Evolutionary conservation across 768 basidiomycete genomes (phyloP).

Genomic region (Pleurotus salmoneostramineus): DNA sequence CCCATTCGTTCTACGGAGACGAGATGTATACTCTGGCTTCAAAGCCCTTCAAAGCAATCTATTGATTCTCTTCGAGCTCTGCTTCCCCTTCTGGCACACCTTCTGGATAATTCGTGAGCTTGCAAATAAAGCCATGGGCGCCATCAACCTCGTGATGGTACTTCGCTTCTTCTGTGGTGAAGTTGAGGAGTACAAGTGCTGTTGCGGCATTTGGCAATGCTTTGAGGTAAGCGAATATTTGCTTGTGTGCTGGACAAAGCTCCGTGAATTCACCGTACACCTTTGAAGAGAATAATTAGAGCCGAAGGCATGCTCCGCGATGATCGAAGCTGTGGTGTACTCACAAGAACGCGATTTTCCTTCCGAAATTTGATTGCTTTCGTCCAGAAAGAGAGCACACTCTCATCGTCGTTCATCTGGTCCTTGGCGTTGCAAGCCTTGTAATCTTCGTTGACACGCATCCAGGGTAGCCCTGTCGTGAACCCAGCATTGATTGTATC

Average conservation of each 20-base stretch:
- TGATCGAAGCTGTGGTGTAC: conserved; percentile 13
- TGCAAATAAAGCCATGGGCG: background rate
- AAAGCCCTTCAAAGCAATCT: no score
- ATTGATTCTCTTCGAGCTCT: no score
- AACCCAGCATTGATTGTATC: conserved; percentile 54
- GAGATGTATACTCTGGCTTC: no score
- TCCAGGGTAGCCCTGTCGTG: conserved; percentile 65
- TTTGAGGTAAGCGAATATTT: conserved; percentile 54
- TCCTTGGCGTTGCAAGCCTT: conserved; percentile 49
- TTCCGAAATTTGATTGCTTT: conserved; percentile 50
- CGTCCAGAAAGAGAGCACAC: conserved; percentile 62
- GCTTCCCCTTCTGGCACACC: no score
- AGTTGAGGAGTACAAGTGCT: conserved; percentile 47
- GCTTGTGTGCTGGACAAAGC: conserved; percentile 38
- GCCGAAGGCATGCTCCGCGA: background rate
- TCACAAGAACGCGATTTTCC: conserved; percentile 47
- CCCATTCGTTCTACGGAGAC: no score
- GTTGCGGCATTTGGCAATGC: conserved; percentile 24
- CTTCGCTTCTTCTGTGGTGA: conserved; percentile 24
- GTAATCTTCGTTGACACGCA: conserved; percentile 71
- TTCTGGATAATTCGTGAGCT: background rate
- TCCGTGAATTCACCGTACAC: conserved; percentile 60
- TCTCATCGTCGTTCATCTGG: conserved; percentile 44
- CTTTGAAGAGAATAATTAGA: conserved; percentile 22
- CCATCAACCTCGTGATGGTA: conserved; percentile 13